Evolutionary conservation across 768 basidiomycete genomes (phyloP), one percentile per base, ranked within the genome.

Genomic region (Pseudohyphozyma bogoriensis): DNA sequence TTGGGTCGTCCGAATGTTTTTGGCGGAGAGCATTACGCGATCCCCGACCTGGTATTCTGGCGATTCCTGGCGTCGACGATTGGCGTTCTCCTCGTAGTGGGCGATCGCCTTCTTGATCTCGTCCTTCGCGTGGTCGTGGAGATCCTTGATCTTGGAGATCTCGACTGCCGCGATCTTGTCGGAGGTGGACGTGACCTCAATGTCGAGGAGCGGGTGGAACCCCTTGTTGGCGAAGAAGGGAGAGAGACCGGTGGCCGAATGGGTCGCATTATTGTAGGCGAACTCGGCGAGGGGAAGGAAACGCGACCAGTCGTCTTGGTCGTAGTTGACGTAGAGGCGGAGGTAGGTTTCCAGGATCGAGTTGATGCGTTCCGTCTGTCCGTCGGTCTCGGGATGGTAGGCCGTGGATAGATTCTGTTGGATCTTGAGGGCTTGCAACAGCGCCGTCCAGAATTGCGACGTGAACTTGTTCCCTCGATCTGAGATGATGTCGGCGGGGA

Each of bases 331-430:
- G 63, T 72, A 78, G 1, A 73, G 47, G 0, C 74, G 65, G 0
- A 79, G 73, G 59, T 76, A 77, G 16, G 72, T 71, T 57, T 79
- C 76, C 0, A 79, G 32, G 10, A 73, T 67, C 57, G 77, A 76
- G 58, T 79, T 78, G 16, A 74, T 63, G 2, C 71, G 56, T 55
- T 80, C 77, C 0, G 76, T 77, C 46, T 77, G 75, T 0, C 78
- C 76, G 56, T 78, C 74, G 1, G 74, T 74, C 51, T 77, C 73
- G 0, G 78, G 79, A 56, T 79, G 79, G 52, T 74, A 79, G 2
- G 77, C 78, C 0, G 78, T 79, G 10, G 72, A 74, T 0, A 74
- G 62, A 33, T 72, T 73, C 1, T 54, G 51, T 20, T 74, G 51
- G 44, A 79, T 76, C 4, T 36, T 13, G 1, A 59, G 50, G 0